Evolutionary conservation across 129 eudicot genomes (phyloP).

Genomic region (Chrysanthemum lavandulifolium): DNA sequence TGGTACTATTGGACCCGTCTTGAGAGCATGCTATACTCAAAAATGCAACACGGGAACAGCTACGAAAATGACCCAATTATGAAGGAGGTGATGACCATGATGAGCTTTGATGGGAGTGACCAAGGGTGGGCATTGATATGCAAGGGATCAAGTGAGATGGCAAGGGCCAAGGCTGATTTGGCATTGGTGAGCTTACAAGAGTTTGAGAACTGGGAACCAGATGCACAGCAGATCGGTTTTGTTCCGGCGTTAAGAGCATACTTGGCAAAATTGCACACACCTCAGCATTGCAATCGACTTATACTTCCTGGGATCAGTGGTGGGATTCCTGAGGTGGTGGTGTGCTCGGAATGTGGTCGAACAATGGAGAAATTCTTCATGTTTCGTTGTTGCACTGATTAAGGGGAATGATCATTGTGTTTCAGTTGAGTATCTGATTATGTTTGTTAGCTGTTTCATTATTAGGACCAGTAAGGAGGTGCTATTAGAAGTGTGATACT

Average conservation of each 20-base stretch:
- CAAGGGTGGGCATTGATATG: conserved; percentile 79
- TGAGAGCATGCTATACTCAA: conserved; percentile 92
- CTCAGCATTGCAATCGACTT: conserved; percentile 74
- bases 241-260: conserved; percentile 58
- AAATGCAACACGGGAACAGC: conserved; percentile 61
- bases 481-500: conserved; percentile 30
- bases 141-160: conserved; percentile 47
- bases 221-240: conserved; percentile 52
- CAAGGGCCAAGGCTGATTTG: conserved; percentile 55
- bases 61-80: conserved; percentile 51
- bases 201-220: conserved; percentile 52
- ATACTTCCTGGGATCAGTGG: conserved; percentile 80
- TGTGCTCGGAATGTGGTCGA: conserved; percentile 79
- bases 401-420: conserved; percentile 12
- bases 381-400: conserved; percentile 86
- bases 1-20: conserved; percentile 96
- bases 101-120: conserved; percentile 75
- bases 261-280: conserved; percentile 48
- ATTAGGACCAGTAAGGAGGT: conserved; percentile 33
- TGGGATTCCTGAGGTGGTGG: conserved; percentile 75
- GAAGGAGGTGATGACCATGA: conserved; percentile 68
- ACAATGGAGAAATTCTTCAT: conserved; percentile 83
- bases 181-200: conserved; percentile 34
- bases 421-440: conserved; percentile 11
- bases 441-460: conserved; percentile 27